Base-by-base conservation (phyloP, 176 grass and related monocot species). In the Zea luxurians region DNA sequence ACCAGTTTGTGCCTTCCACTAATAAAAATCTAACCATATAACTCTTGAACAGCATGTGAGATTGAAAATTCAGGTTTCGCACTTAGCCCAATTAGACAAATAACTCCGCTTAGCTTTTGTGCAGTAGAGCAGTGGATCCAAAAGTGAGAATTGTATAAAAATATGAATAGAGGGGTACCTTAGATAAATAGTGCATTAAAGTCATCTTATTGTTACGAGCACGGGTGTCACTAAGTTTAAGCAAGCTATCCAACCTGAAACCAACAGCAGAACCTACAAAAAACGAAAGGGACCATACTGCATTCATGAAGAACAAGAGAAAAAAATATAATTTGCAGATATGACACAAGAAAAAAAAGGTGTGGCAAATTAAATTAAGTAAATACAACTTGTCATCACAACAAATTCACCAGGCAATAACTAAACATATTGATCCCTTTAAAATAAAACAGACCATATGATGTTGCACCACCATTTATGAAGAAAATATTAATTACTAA, bases 191-290 rank as follows among this genome's bases (percentile, higher is more conserved):
- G 89, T 98, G 96, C 96, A 98, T 98, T 80, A 97, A 83, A 64
- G 95, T 98, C 86, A 90, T 95, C 85, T 95, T 98, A 81, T 98
- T 98, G 82, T 98, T 98, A 42, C 90, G 92, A 75, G 92, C 96
- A 61, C 96, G 92, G 11, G 96, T 98, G 61, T 98, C 96, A 47
- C 88, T 92, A 79, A 98, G 79, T 89, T 95, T 98, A 62, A 98
- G 91, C 86, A 98, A 89, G 78, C 96, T 98, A 80, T 98, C 96
- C 88, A 95, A 90, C 81, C 96, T 92, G 72, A 98, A 98, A 68
- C 96, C 96, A 92, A 98, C 90, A 78, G 96, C 96, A 89, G 92
- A 94, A 79, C 96, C 96, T 98, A 77, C 80, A 92, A 52, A 79
- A 50, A 65, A 42, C 13, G 78, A 71, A 82, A 27, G 50, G 37